Conservation (phyloP, 352 stramenopile genomes). For the Phytophthora ohioensis region DNA sequence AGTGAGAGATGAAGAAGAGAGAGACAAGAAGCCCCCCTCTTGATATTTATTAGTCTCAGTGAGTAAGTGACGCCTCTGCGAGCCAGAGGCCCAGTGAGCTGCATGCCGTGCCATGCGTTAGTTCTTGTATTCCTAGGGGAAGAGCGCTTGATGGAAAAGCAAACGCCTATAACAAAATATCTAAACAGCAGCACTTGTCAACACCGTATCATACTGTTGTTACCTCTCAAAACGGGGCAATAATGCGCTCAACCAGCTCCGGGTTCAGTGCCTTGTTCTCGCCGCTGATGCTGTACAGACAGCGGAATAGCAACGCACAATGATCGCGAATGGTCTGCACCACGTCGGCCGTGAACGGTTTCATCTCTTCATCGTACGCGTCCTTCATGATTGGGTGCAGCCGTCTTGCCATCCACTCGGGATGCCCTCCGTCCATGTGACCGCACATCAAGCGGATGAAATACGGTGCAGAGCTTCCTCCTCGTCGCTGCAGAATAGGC, state of each 20-base stretch:
- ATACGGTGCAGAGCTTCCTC: conserved; percentile 1
- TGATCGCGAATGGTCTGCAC: conserved; percentile 40
- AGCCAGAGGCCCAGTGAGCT: conserved; percentile 37
- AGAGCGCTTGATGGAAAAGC: conserved; percentile 37
- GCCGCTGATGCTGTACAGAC: conserved; percentile 38
- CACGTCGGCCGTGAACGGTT: conserved; percentile 29
- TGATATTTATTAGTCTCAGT: conserved; percentile 50
- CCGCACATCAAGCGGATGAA: conserved; percentile 26
- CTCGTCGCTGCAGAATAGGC: conserved; percentile 28
- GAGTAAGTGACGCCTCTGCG: conserved; percentile 28
- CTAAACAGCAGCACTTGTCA: conserved; percentile 30
- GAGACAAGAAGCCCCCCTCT: conserved; percentile 41
- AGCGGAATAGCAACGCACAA: conserved; percentile 39
- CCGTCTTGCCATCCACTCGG: conserved; percentile 22
- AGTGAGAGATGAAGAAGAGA: conserved; percentile 28
- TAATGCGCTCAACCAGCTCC: conserved; percentile 1
- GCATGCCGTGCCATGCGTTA: conserved; percentile 38
- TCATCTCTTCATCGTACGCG: conserved; percentile 5
- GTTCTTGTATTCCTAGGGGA: conserved; percentile 44
- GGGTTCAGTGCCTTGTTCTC: conserved; percentile 27
- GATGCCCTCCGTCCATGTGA: conserved; percentile 30
- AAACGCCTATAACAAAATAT: conserved; percentile 37
- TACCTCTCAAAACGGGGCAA: conserved; percentile 16
- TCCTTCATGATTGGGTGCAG: conserved; percentile 14
- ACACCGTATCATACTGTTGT: background rate